Evolutionary conservation across 225 moss, liverwort and hornwort genomes (phyloP), one percentile per base, ranked within the genome.

Genomic region (Thuidium tamariscinum): DNA sequence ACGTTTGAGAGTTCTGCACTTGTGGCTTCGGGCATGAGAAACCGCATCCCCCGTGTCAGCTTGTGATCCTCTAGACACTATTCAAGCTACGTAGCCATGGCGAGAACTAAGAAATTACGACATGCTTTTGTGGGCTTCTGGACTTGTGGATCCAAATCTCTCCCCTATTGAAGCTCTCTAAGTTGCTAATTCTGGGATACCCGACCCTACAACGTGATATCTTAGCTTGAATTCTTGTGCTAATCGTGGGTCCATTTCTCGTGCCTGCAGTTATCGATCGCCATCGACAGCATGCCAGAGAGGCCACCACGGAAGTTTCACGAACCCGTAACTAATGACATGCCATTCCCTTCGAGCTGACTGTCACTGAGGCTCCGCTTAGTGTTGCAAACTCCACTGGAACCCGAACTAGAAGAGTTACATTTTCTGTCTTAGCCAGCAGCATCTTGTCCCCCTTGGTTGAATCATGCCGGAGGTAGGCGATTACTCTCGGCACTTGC

Each of bases 401-500:
- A 42, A 72, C 46, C 70, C 10, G 26, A 9, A 14, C 14, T 22
- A 8, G n/a, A n/a, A 74, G 22, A 52, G 22, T n/a, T 5, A 34
- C 23, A 36, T 22, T 74, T n/a, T n/a, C 52, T 5, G n/a, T 52
- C 52, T 13, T 13, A 75, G 22, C 32, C 34, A 48, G 11, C 30
- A 48, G 8, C 51, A 74, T 34, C 74, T 54, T 6, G 37, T 55
- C 23, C n/a, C 48, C 49, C 34, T 75, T 52, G 46, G 18, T 6
- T 55, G 10, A 39, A 59, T 12, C 78, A 91, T 91, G 91, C 91
- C 91, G 7, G 91, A 91, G 9, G 16, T 79, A 34, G 61, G 55
- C 14, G 85, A 85, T 23, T 39, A n/a, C 8, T 52, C 27, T 19
- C 36, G 74, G 44, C 81, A 87, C 85, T 56, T 87, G 12, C 91